phyloP scores from a whole-genome alignment of 2,329 filamentous ascomycete species.

The Ophiosphaerella herpotricha region DNA sequence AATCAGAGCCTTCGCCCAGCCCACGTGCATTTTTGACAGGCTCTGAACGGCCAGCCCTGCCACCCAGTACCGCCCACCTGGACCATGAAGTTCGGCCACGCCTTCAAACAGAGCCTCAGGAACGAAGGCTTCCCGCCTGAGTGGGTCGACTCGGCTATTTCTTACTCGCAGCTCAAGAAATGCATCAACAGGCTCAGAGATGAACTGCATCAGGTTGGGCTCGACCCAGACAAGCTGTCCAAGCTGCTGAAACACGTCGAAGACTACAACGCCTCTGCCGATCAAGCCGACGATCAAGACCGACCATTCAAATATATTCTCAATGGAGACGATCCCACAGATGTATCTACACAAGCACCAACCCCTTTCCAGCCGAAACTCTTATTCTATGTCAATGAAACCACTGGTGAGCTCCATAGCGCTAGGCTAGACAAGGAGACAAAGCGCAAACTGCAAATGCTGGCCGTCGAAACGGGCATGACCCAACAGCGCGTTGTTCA shows the following conservation, averaged over 20 bases:
- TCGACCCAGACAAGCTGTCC: slow-evolving; percentile 72
- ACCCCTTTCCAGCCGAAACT: slow-evolving; percentile 66
- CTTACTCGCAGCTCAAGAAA: slow-evolving; percentile 85
- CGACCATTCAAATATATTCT: slow-evolving; percentile 46
- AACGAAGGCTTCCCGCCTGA: slow-evolving; percentile 75
- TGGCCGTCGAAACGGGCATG: slow-evolving; percentile 57
- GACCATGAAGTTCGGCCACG: slow-evolving; percentile 83
- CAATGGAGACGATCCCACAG: slow-evolving; percentile 14
- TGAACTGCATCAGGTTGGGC: slow-evolving; percentile 72
- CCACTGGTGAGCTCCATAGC: slow-evolving; percentile 69
- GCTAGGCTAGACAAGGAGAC: slow-evolving; percentile 70
- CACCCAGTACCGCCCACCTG: slow-evolving; percentile 11
- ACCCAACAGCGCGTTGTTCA: slow-evolving; percentile 44
- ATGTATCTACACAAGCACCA: slow-evolving; percentile 11
- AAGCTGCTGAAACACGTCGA: slow-evolving; percentile 61
- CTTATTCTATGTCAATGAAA: slow-evolving; percentile 69
- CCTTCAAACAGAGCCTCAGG: slow-evolving; percentile 71
- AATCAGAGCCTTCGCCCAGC: slow-evolving; percentile 13
- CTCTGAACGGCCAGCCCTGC: slow-evolving; percentile 29
- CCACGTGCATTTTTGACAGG: slow-evolving; percentile 35
- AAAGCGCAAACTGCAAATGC: slow-evolving; percentile 64
- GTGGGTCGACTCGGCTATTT: slow-evolving; percentile 75
- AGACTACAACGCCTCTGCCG: slow-evolving; percentile 38
- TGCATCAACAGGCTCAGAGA: slow-evolving; percentile 78
- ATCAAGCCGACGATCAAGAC: slow-evolving; percentile 28